These are phyloP conservation scores for Lolium rigidum DNA, from an alignment of 176 grass and related monocot genomes.

Conservation along the genomic window DNA sequence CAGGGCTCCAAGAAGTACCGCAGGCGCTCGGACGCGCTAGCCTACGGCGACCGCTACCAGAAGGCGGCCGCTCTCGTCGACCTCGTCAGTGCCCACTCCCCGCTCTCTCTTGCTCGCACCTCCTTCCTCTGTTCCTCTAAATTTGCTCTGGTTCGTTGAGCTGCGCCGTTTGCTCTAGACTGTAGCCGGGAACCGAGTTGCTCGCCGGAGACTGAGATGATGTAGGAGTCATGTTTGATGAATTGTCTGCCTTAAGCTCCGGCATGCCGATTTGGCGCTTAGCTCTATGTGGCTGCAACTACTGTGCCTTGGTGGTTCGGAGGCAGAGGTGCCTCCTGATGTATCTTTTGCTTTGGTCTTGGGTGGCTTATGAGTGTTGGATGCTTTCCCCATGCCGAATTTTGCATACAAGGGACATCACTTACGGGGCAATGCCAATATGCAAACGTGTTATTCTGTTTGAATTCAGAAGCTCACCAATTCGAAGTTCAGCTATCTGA, in stretches of 20 bases:
- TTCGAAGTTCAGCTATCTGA: neutral
- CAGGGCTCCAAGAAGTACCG: slow-evolving; percentile 47
- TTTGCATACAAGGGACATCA: neutral
- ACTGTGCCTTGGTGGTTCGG: neutral
- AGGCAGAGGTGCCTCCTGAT: neutral
- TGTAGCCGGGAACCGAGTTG: slow-evolving; percentile 7
- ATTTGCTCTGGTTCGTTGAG: neutral
- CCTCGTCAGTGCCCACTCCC: slow-evolving; percentile 60
- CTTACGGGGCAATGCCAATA: neutral
- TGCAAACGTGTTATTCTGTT: neutral
- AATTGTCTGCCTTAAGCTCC: neutral
- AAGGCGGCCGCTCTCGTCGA: slow-evolving; percentile 98
- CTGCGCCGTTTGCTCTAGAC: slow-evolving; percentile 2
- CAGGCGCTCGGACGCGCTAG: slow-evolving; percentile 71
- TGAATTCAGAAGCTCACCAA: neutral
- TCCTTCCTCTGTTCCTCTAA: slow-evolving; percentile 2
- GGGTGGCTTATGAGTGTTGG: neutral
- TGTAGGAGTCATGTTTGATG: slow-evolving; percentile 4
- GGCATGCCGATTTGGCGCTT: neutral
- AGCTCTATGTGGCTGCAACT: neutral
- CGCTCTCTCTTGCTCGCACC: neutral
- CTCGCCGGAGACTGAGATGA: neutral
- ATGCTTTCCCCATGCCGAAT: neutral
- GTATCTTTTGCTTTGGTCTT: neutral
- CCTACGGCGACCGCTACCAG: slow-evolving; percentile 87